Evolutionary conservation across 1,284 basidiomycete genomes (phyloP), one percentile per base, ranked within the genome.

Genomic region (Cutaneotrichosporon sp.): DNA sequence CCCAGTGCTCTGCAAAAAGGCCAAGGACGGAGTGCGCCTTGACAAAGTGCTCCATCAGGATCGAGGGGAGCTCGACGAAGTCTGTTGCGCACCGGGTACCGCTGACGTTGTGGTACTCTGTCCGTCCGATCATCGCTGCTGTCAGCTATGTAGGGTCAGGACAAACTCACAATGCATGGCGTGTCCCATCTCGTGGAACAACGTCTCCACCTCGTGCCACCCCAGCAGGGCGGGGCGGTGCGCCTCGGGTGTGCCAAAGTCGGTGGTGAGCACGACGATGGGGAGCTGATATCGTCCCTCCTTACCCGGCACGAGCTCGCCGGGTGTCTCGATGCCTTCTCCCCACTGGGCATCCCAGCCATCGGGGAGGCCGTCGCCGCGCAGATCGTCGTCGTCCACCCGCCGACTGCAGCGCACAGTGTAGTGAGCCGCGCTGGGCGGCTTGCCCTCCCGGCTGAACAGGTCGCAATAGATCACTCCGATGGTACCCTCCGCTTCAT

Each of bases 171-270:
- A 98, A 70, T 98, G 94, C 81, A 98, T 91, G 2, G 96, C 94
- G 73, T 98, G 94, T 0, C 94, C 94, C 93, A 98, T 97, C 75
- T 98, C 94, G 67, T 98, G 94, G 75, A 96, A 97, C 19, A 98
- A 77, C 2, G 94, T 98, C 70, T 89, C 81, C 9, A 97, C 88
- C 65, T 98, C 92, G 65, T 89, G 86, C 93, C 94, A 98, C 53
- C 86, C 85, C 24, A 98, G 75, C 35, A 87, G 76, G 0, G 88
- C 85, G 2, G 89, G 81, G 47, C 60, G 49, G 2, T 84, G 85
- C 29, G 78, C 75, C n/a, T 79, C 77, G 12, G 80, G 61, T 0
- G 80, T 79, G 14, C 83, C 77, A 67, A 97, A 97, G 67, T 94
- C 92, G 64, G 90, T 96, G 16, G 94, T 78, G 8, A 98, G 77